These are phyloP conservation scores for Ilyonectria sp. DNA, from an alignment of 2,329 filamentous ascomycete genomes.

Conservation along the genomic window DNA sequence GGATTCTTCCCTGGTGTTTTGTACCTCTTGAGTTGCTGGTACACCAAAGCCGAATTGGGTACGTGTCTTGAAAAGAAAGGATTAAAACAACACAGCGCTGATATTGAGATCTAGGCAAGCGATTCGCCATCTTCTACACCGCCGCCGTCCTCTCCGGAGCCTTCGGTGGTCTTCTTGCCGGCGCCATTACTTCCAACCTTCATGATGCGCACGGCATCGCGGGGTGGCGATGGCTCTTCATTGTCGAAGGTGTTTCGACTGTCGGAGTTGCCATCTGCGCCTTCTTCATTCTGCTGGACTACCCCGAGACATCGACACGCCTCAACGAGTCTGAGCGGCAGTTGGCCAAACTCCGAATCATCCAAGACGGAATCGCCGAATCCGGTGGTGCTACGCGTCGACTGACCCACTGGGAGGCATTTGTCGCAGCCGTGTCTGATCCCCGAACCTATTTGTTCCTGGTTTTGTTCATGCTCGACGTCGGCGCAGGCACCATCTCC, in stretches of 20 bases:
- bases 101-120: constrained; percentile 21
- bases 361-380: constrained; percentile 24
- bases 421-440: constrained; percentile 25
- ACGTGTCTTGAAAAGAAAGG: not conserved
- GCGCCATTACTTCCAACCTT: constrained; percentile 32
- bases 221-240: constrained; percentile 37
- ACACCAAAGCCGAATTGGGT: constrained; percentile 56
- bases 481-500: constrained; percentile 63
- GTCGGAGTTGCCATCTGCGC: constrained; percentile 21
- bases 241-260: constrained; percentile 31
- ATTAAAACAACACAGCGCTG: not conserved
- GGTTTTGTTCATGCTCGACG: constrained; percentile 63
- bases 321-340: constrained; percentile 24
- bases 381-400: not conserved
- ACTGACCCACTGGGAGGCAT: constrained; percentile 28
- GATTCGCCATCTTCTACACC: constrained; percentile 38
- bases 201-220: constrained; percentile 28
- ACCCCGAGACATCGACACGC: constrained; percentile 21
- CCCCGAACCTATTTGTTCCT: constrained; percentile 61
- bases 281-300: constrained; percentile 35
- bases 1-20: constrained; percentile 68
- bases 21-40: constrained; percentile 70
- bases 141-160: constrained; percentile 33
- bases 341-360: constrained; percentile 28
- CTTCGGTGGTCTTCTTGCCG: constrained; percentile 34